Conservation (phyloP, 2,329 filamentous ascomycete genomes). For the Fusarium nelsonii region DNA sequence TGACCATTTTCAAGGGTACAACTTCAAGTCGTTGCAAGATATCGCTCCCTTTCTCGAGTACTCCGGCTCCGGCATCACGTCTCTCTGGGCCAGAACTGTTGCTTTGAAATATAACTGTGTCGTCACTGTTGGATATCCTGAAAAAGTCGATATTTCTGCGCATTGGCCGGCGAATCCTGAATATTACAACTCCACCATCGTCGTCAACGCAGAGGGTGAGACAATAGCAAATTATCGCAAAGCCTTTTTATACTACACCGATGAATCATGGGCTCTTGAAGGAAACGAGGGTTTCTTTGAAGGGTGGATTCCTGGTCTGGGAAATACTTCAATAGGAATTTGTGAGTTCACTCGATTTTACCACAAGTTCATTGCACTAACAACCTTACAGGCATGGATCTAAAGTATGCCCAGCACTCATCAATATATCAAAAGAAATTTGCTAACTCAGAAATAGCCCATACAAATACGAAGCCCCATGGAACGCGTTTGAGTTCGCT, state of each 20-base stretch:
- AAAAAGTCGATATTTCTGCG: conserved; percentile 67
- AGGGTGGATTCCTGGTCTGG: conserved; percentile 60
- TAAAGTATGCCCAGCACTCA: conserved; percentile 61
- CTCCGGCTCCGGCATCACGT: conserved; percentile 73
- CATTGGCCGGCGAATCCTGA: conserved; percentile 65
- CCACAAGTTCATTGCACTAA: background rate
- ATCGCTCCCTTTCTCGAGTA: conserved; percentile 78
- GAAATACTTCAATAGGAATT: conserved; percentile 68
- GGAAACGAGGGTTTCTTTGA: conserved; percentile 64
- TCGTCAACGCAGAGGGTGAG: conserved; percentile 71
- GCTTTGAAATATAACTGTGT: conserved; percentile 75
- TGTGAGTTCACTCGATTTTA: conserved; percentile 52
- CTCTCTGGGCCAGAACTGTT: conserved; percentile 76
- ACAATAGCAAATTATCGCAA: conserved; percentile 72
- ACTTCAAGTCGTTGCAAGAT: conserved; percentile 76
- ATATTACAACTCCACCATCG: conserved; percentile 67
- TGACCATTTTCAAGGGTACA: conserved; percentile 70
- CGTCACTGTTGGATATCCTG: conserved; percentile 81
- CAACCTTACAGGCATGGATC: conserved; percentile 58
- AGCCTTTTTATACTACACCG: conserved; percentile 68
- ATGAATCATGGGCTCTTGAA: conserved; percentile 72
- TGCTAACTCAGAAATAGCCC: conserved; percentile 43
- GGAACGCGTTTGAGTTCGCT: conserved; percentile 59
- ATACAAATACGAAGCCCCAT: conserved; percentile 56
- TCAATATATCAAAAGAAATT: no score